A percentile compares a stretch with the other conserved stretches of the same genome.
Evolutionary conservation across 1,284 basidiomycete species (phyloP).

Genomic region (Naganishia sp.): DNA sequence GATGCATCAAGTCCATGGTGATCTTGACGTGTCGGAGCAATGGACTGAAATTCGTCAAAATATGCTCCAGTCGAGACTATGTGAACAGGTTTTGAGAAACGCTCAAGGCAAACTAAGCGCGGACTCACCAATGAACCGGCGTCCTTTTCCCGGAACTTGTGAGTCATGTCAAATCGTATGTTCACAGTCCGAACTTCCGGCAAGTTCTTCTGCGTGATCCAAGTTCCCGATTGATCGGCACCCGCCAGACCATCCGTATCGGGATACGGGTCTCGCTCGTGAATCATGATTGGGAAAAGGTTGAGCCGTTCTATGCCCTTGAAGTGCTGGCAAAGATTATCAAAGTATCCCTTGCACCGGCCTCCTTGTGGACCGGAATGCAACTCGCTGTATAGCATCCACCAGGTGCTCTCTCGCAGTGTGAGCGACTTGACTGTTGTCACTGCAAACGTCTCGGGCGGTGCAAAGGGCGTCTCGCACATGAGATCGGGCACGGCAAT

Average conservation of each 20-base stretch:
- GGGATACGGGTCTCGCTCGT: neutral
- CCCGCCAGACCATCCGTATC: neutral
- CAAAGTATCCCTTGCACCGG: conserved; percentile 8
- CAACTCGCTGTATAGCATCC: conserved; percentile 21
- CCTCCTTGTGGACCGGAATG: neutral
- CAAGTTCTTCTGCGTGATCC: conserved; percentile 6
- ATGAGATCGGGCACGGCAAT: conserved; percentile 11
- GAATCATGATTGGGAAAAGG: conserved; percentile 8
- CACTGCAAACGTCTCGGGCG: neutral
- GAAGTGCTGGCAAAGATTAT: conserved; percentile 7
- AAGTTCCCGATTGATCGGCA: neutral
- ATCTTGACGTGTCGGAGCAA: conserved; percentile 4
- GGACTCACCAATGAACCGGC: conserved; percentile 9
- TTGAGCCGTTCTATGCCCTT: conserved; percentile 9
- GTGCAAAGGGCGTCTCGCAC: neutral
- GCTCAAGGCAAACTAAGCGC: no score
- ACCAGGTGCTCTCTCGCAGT: conserved; percentile 9
- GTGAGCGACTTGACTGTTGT: conserved; percentile 12
- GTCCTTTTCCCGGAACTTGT: conserved; percentile 12
- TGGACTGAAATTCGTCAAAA: conserved; percentile 5
- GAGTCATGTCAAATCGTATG: conserved; percentile 10
- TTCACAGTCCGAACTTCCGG: conserved; percentile 6
- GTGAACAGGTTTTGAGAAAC: neutral
- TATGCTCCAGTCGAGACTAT: neutral
- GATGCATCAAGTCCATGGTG: conserved; percentile 1